Conservation (phyloP, 768 basidiomycete species). For the Pleurotus tuber-regium region DNA sequence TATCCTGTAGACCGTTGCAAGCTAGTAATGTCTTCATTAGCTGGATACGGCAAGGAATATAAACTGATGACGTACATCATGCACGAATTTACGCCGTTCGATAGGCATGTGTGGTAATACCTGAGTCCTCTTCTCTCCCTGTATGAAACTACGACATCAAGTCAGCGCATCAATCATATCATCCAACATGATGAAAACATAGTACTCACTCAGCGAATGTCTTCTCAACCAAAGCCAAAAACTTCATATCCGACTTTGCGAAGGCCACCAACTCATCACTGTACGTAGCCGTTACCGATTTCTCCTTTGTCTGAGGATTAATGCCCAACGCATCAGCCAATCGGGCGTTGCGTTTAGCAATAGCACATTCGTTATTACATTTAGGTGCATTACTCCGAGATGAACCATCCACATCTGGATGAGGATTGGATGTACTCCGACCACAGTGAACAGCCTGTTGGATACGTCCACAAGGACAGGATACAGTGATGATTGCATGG, state of each 20-base stretch:
- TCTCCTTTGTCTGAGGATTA: conserved; percentile 45
- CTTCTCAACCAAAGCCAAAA: conserved; percentile 73
- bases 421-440: conserved; percentile 42
- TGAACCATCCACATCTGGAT: conserved; percentile 34
- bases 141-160: conserved; percentile 51
- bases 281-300: conserved; percentile 46
- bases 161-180: conserved; percentile 9
- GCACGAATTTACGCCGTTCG: conserved; percentile 81
- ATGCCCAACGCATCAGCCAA: conserved; percentile 94
- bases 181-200: conserved; percentile 18
- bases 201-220: conserved; percentile 73
- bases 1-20: conserved; percentile 79
- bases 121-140: conserved; percentile 63
- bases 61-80: conserved; percentile 47
- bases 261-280: conserved; percentile 60
- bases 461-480: conserved; percentile 83
- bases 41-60: conserved; percentile 1
- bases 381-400: conserved; percentile 36
- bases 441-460: conserved; percentile 76
- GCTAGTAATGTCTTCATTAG: conserved; percentile 39
- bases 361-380: conserved; percentile 80
- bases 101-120: conserved; percentile 81
- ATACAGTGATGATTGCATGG: conserved; percentile 57
- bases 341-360: conserved; percentile 83
- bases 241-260: conserved; percentile 60